Evolutionary conservation across 2,329 filamentous ascomycete species (phyloP).

Genomic region (Ophiostoma himal-ulmi): DNA sequence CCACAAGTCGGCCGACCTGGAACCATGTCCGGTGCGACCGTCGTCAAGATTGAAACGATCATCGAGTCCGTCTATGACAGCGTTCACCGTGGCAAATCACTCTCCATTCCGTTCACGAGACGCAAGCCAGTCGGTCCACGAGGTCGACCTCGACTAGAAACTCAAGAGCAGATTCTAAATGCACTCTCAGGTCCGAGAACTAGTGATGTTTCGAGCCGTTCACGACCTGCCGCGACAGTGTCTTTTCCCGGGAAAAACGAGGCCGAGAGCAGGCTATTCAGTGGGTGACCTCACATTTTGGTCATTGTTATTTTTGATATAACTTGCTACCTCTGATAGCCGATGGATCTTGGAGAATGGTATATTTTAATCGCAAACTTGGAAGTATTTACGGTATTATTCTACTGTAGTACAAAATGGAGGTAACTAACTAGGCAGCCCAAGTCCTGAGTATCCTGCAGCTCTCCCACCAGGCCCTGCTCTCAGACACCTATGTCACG

Average conservation of each 20-base stretch:
- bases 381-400: not conserved
- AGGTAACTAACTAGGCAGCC: slow-evolving; percentile 37
- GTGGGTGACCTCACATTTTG: slow-evolving; percentile 33
- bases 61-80: slow-evolving; percentile 47
- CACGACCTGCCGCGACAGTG: not conserved
- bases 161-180: not conserved
- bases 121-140: slow-evolving; percentile 28
- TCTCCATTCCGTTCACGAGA: slow-evolving; percentile 44
- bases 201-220: not conserved
- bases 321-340: too few relatives aligned
- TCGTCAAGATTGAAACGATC: slow-evolving; percentile 51
- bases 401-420: not conserved
- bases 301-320: not conserved
- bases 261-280: slow-evolving; percentile 47
- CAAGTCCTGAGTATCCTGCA: slow-evolving; percentile 54
- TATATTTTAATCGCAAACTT: not conserved
- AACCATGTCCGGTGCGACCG: slow-evolving; percentile 32
- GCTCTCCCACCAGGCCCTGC: slow-evolving; percentile 53
- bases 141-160: not conserved
- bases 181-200: not conserved
- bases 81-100: slow-evolving; percentile 36
- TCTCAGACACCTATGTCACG: slow-evolving; percentile 50
- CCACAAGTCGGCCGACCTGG: not conserved
- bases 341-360: not conserved
- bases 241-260: slow-evolving; percentile 45